A percentile compares a stretch with the other conserved stretches of the same genome.
phyloP scores from a whole-genome alignment of 2,329 filamentous ascomycete genomes.

The Aspergillaceae sp. region DNA sequence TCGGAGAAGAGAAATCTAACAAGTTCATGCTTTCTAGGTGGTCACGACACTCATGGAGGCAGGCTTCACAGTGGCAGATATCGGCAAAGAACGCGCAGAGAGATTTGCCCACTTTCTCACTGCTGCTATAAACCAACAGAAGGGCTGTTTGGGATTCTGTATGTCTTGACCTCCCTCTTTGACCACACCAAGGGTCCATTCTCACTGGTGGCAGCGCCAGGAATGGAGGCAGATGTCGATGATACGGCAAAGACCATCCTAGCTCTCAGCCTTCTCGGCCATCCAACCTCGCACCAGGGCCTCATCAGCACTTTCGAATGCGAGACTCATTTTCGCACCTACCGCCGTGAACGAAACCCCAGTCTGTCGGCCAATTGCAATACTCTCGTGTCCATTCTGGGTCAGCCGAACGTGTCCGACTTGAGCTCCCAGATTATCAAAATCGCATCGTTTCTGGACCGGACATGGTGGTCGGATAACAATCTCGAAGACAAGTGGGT shows the following conservation, averaged over 20 bases:
- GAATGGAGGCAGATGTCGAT: constrained; percentile 17
- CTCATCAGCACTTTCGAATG: constrained; percentile 22
- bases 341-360: constrained; percentile 20
- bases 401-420: constrained; percentile 8
- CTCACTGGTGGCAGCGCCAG: neutral
- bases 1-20: too few species aligned
- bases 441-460: constrained; percentile 15
- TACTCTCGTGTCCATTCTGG: constrained; percentile 23
- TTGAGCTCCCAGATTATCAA: constrained; percentile 20
- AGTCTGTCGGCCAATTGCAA: constrained; percentile 31
- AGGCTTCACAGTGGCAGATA: neutral
- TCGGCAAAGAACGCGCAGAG: neutral
- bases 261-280: constrained; percentile 6
- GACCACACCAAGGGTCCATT: too few species aligned
- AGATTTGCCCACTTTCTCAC: too few species aligned
- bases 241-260: constrained; percentile 18
- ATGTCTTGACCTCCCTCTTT: neutral
- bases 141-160: neutral
- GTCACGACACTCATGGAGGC: neutral
- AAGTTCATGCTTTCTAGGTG: neutral
- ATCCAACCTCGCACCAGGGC: constrained; percentile 8
- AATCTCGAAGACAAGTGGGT: constrained; percentile 22
- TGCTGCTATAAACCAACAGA: neutral
- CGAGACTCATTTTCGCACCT: constrained; percentile 23
- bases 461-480: constrained; percentile 16